Base-by-base conservation (phyloP, 495 filamentous ascomycete species). In the Xylaria scruposa region DNA sequence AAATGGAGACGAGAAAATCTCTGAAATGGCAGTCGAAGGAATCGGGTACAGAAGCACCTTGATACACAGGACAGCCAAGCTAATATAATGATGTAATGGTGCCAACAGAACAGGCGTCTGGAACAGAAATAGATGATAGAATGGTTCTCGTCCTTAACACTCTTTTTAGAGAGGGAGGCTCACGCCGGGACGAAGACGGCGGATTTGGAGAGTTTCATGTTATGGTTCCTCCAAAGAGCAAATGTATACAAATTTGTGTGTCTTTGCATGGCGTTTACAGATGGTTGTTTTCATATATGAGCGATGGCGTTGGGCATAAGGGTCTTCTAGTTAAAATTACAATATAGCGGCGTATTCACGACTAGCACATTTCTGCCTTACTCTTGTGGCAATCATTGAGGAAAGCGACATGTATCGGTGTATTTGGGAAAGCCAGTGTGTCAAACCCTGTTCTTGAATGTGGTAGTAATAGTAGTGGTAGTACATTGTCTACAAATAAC, bases 141-240 rank as follows among this genome's bases (percentile, higher is more conserved):
- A 17, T 21, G 17, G 24, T 47, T 19, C 31, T 67, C 33, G 17
- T 38, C 63, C 47, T 67, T 51, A 24, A 44, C 58, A 40, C 15
- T 58, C 12, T 62, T 44, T 62, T 64, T 76, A 78, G 68, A 78
- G 73, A 63, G 19, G 77, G 77, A 1, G 62, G 77, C 74, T 73
- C 77, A 72, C 69, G 74, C 77, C 71, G 44, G 19, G 31, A 54
- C 12, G 21, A 36, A 3, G 21, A 33, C 24, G 26, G 24, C 62
- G 26, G 44, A 24, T n/a, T 65, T 63, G 62, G 42, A 46, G 7
- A 29, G 2, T 15, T 26, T 29, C 21, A 2, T 15, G 40, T 40
- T 38, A 8, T 36, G 44, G 31, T 7, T 38, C 9, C 40, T 31
- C 33, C 7, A 38, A 60, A 8, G 17, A 21, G 19, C 58, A 12